Conservation (phyloP, 352 stramenopile genomes). For the Pythium rhizo-oryzae region DNA sequence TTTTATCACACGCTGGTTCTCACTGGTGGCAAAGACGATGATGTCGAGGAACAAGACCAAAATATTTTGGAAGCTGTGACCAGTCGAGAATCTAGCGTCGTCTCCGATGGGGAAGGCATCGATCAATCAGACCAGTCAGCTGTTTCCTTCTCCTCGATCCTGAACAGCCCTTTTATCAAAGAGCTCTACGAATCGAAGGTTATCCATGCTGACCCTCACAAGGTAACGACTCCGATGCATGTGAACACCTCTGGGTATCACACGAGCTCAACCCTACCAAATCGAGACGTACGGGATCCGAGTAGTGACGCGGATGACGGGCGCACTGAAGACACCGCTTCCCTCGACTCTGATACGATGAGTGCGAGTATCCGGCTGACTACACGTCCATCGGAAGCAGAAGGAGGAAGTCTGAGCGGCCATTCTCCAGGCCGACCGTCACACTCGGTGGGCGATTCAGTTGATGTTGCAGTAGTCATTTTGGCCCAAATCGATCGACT, state of each 20-base stretch:
- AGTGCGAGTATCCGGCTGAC: neutral
- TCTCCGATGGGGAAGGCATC: neutral
- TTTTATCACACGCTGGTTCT: slow-evolving; percentile 95
- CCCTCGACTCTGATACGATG: neutral
- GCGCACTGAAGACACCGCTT: slow-evolving; percentile 43
- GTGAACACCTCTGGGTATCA: neutral
- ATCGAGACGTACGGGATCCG: slow-evolving; percentile 11
- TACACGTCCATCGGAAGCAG: neutral
- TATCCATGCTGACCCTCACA: neutral
- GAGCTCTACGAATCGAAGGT: slow-evolving; percentile 1
- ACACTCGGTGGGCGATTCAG: slow-evolving; percentile 25
- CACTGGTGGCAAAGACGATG: slow-evolving; percentile 73
- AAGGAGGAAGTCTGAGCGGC: neutral
- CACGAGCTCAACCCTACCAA: neutral
- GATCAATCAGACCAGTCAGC: neutral
- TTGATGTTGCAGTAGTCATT: slow-evolving; percentile 56
- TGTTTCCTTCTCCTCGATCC: slow-evolving; percentile 3
- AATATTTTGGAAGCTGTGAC: neutral
- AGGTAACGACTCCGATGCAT: neutral
- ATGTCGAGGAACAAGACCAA: slow-evolving; percentile 32
- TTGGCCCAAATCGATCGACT: slow-evolving; percentile 84
- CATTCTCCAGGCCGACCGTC: neutral
- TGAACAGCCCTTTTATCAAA: slow-evolving; percentile 1
- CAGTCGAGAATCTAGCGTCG: neutral
- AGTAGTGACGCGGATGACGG: slow-evolving; percentile 44